Conservation (phyloP, 176 grass and related monocot species). For the Bonia amplexicaulis region DNA sequence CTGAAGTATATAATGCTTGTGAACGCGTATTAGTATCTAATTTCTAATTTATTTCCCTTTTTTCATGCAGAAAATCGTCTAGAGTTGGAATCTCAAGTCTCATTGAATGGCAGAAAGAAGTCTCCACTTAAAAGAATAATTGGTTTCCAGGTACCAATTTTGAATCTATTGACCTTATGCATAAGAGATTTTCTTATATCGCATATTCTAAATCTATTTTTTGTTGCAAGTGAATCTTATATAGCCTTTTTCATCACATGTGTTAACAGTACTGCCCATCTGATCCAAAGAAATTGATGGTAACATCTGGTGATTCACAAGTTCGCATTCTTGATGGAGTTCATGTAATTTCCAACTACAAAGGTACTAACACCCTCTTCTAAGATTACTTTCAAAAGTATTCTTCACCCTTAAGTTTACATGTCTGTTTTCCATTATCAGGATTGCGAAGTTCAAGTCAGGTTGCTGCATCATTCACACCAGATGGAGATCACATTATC, state of each 20-base stretch:
- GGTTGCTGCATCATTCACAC: slow-evolving; percentile 69
- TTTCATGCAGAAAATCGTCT: slow-evolving; percentile 60
- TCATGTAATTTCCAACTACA: slow-evolving; percentile 72
- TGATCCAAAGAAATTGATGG: slow-evolving; percentile 78
- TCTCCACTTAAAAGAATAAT: slow-evolving; percentile 84
- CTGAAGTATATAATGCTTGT: background rate
- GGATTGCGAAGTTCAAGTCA: slow-evolving; percentile 64
- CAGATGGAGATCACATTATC: slow-evolving; percentile 80
- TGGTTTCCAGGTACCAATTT: slow-evolving; percentile 70
- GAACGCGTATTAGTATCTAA: background rate
- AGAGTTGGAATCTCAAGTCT: slow-evolving; percentile 58
- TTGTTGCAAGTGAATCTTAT: slow-evolving; percentile 16
- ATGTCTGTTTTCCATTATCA: slow-evolving; percentile 16
- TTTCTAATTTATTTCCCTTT: slow-evolving; percentile 12
- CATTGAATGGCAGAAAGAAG: slow-evolving; percentile 79
- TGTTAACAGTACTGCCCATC: slow-evolving; percentile 75
- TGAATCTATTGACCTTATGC: background rate
- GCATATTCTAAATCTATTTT: slow-evolving; percentile 1
- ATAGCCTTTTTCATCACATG: background rate
- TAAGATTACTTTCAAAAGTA: background rate
- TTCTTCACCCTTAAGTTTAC: slow-evolving; percentile 13
- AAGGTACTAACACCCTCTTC: slow-evolving; percentile 44
- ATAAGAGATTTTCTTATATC: background rate
- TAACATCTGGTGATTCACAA: slow-evolving; percentile 81
- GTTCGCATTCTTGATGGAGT: slow-evolving; percentile 70